phyloP scores from a whole-genome alignment of 2,329 filamentous ascomycete species.

The Parastagonospora avenae region DNA sequence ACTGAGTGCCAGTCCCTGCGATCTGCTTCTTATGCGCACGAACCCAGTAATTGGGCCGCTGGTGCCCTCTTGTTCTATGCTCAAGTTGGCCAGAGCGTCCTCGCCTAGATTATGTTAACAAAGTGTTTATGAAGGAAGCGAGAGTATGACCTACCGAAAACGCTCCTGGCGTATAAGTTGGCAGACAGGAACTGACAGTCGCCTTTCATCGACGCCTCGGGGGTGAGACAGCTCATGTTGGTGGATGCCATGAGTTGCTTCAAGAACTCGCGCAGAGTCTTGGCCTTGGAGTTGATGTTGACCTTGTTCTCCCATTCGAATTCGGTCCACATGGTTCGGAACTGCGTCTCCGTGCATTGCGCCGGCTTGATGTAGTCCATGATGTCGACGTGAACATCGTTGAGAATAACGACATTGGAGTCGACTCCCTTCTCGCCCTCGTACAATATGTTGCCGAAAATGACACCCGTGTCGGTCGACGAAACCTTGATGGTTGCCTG shows the following conservation, averaged over 20 bases:
- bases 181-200: conserved; percentile 98
- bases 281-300: conserved; percentile 98
- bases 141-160: conserved; percentile 79
- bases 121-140: neutral
- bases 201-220: conserved; percentile 93
- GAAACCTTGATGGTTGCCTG: conserved; percentile 99
- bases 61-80: conserved; percentile 96
- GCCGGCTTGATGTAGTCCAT: conserved; percentile 99
- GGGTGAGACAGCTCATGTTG: conserved; percentile 98
- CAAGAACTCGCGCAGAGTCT: conserved; percentile 87
- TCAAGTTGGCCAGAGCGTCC: conserved; percentile 96
- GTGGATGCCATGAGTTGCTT: conserved; percentile 95
- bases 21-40: conserved; percentile 95
- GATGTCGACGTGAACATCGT: conserved; percentile 97
- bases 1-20: conserved; percentile 91
- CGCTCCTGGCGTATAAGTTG: conserved; percentile 93
- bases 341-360: conserved; percentile 95
- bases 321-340: conserved; percentile 99
- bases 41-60: conserved; percentile 96
- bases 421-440: conserved; percentile 70
- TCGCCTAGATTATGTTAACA: conserved; percentile 67
- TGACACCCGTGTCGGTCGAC: conserved; percentile 96
- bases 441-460: conserved; percentile 98
- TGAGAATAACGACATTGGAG: conserved; percentile 95
- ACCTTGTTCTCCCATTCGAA: conserved; percentile 99